These are phyloP conservation scores for Trichosporon asahii DNA, from an alignment of 1,284 basidiomycete genomes.

Conservation along the genomic window DNA sequence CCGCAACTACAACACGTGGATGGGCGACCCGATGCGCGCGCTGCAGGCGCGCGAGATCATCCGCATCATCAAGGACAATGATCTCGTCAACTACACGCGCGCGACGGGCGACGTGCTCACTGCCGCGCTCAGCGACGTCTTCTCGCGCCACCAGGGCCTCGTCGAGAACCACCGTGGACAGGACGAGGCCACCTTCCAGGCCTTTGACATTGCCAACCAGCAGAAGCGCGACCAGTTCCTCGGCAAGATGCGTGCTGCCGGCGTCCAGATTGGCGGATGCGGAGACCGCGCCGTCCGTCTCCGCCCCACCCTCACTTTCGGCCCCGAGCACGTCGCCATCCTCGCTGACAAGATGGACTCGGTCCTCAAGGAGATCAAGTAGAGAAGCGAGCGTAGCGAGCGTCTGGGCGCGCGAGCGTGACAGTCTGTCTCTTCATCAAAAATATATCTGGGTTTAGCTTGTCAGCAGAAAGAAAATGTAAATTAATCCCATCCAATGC, in stretches of 20 bases:
- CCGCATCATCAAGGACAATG: conserved; percentile 51
- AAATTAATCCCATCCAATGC: background rate
- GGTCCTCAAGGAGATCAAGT: conserved; percentile 36
- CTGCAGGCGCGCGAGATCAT: conserved; percentile 57
- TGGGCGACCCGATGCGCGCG: conserved; percentile 56
- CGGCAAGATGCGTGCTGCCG: conserved; percentile 51
- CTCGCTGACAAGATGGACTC: conserved; percentile 47
- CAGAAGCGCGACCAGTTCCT: conserved; percentile 53
- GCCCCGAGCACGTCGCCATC: conserved; percentile 52
- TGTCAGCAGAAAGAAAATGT: conserved; percentile 2
- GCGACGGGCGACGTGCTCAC: conserved; percentile 50
- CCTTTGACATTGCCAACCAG: conserved; percentile 53
- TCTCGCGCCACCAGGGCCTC: conserved; percentile 27
- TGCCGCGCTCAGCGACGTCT: conserved; percentile 40
- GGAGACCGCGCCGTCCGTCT: conserved; percentile 53
- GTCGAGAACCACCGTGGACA: conserved; percentile 54
- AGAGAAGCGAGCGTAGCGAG: background rate
- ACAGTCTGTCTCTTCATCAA: background rate
- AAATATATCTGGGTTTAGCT: background rate
- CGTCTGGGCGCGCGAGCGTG: background rate
- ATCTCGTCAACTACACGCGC: conserved; percentile 50
- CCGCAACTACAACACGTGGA: conserved; percentile 52
- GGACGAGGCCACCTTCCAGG: conserved; percentile 56
- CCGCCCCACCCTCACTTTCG: conserved; percentile 56
- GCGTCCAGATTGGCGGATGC: conserved; percentile 47